Conservation (phyloP, 2,329 filamentous ascomycete species). For the Thielaviopsis punctulata region DNA sequence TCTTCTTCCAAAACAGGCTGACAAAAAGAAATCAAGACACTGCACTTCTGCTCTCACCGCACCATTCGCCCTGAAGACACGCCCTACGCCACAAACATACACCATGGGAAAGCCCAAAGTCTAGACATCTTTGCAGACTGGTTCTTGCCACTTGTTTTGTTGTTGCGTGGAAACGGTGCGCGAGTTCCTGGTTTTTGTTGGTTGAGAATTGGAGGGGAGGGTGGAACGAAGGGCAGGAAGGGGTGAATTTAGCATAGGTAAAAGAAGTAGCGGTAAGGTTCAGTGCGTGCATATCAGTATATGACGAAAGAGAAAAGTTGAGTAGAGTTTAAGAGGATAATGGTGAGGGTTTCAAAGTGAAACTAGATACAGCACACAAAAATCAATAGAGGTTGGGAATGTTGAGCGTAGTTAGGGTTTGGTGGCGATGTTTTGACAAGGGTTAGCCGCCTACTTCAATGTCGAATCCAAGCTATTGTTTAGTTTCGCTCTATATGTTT, state of each 20-base stretch:
- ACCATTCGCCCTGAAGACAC: background rate
- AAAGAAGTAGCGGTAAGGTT: background rate
- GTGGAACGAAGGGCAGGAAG: background rate
- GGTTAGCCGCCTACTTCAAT: background rate
- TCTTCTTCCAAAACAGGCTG: no score
- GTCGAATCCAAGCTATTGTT: no score
- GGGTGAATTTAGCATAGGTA: background rate
- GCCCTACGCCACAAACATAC: background rate
- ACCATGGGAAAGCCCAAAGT: background rate
- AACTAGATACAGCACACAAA: no score
- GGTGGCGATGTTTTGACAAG: background rate
- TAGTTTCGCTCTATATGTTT: no score
- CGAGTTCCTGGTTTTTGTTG: background rate
- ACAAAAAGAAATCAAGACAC: background rate
- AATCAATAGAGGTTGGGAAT: background rate
- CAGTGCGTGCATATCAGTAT: background rate
- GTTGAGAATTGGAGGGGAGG: no score
- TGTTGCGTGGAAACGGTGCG: background rate
- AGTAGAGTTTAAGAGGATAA: background rate
- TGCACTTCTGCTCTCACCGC: background rate
- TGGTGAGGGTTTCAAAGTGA: no score
- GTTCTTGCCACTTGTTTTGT: background rate
- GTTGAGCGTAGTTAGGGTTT: background rate
- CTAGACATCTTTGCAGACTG: background rate
- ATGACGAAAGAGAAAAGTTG: background rate